Conservation (phyloP, 1,284 basidiomycete genomes). For the Rhodotorula sp. region DNA sequence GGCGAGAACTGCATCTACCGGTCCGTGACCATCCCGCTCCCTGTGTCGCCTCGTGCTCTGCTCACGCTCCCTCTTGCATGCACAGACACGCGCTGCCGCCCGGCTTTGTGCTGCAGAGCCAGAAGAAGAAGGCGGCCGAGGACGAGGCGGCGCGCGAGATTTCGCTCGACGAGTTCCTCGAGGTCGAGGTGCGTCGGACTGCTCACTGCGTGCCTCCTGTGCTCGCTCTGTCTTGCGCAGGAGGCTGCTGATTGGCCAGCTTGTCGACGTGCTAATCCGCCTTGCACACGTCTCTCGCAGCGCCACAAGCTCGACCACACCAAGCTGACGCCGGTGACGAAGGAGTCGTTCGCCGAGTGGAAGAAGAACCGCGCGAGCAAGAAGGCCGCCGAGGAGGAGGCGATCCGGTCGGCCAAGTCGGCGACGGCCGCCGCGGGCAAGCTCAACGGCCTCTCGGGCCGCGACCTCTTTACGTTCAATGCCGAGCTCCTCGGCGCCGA, state of each 20-base stretch:
- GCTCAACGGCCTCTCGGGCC: constrained; percentile 87
- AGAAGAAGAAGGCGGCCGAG: constrained; percentile 52
- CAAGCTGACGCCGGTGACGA: constrained; percentile 94
- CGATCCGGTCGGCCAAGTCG: constrained; percentile 79
- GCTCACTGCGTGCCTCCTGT: not conserved
- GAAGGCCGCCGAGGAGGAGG: constrained; percentile 84
- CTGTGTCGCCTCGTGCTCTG: too few species aligned
- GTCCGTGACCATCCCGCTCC: too few species aligned
- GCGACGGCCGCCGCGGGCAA: constrained; percentile 84
- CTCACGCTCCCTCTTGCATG: constrained; percentile 69
- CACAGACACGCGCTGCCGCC: constrained; percentile 95
- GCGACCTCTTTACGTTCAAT: constrained; percentile 79
- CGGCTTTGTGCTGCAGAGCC: constrained; percentile 65
- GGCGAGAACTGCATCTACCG: constrained; percentile 52
- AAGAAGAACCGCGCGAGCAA: constrained; percentile 90
- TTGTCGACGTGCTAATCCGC: constrained; percentile 5
- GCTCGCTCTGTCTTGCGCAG: not conserved
- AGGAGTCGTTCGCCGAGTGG: constrained; percentile 89
- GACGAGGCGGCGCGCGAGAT: constrained; percentile 84
- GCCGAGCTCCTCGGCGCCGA: constrained; percentile 92
- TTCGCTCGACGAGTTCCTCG: constrained; percentile 93
- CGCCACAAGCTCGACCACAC: constrained; percentile 83
- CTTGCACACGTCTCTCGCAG: constrained; percentile 52
- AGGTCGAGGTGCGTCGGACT: constrained; percentile 71
- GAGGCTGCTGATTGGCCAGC: not conserved